Percentiles rank a stretch among this genome's conserved stretches.
Conservation (phyloP, 306 rosid species). For the Delonix regia region DNA sequence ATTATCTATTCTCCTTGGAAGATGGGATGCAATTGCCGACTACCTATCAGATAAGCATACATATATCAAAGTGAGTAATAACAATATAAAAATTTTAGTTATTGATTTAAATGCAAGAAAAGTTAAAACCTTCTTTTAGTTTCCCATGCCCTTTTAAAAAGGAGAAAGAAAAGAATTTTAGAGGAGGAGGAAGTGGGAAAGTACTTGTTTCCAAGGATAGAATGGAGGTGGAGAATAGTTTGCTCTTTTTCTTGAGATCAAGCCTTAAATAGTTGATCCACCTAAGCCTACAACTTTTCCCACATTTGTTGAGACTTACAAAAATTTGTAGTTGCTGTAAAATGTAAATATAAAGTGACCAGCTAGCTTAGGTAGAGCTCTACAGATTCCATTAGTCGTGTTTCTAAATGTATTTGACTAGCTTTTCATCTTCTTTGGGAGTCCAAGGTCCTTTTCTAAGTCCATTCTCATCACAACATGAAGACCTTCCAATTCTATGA, state of each 20-base stretch:
- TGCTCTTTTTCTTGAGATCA: constrained; percentile 86
- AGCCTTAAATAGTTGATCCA: constrained; percentile 94
- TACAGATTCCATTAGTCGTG: constrained; percentile 90
- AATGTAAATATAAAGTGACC: constrained; percentile 41
- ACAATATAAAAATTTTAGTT: neutral
- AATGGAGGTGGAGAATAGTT: constrained; percentile 90
- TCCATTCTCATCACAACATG: constrained; percentile 72
- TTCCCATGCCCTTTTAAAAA: neutral
- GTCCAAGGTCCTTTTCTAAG: constrained; percentile 93
- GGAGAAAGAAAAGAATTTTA: neutral
- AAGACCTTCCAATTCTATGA: constrained; percentile 67
- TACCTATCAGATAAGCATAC: constrained; percentile 46
- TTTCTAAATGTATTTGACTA: constrained; percentile 64
- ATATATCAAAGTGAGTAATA: neutral
- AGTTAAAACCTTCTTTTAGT: neutral
- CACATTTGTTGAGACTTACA: constrained; percentile 85
- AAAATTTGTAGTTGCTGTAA: neutral
- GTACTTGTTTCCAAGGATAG: constrained; percentile 90
- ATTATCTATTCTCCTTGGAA: constrained; percentile 78
- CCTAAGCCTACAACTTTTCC: constrained; percentile 86
- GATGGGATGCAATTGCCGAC: constrained; percentile 85
- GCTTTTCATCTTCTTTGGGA: constrained; percentile 83
- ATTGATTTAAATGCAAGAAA: neutral
- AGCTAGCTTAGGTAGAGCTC: constrained; percentile 85
- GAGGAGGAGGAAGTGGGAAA: neutral